Base-by-base conservation (phyloP, 139 green algal species). In the Pedinophyceae sp. region DNA sequence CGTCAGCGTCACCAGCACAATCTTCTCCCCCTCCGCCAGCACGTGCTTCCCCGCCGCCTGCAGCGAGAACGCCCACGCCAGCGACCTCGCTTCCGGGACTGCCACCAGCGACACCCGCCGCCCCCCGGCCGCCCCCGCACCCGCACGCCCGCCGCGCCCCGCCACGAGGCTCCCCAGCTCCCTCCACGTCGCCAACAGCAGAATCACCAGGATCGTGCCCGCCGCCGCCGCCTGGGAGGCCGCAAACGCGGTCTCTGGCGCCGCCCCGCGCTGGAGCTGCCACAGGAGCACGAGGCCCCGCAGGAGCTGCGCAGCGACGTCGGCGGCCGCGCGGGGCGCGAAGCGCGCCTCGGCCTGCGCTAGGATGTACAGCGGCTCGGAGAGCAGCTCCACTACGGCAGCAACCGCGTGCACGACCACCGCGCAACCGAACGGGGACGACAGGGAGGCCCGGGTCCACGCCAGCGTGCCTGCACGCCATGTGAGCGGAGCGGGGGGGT, bases 31-130 rank as follows among this genome's bases (percentile, higher is more conserved):
- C 67, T 94, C 85, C 1, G 74, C 75, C 55, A 94, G 68, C 30
- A 86, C 38, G 38, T 89, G 73, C 75, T 94, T 94, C 63, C 82
- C 78, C 0, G 23, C 52, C 5, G 73, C 76, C 74, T 92, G 77
- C 6, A 62, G 15, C 19, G 30, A 59, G 54, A 59, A 52, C 6
- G 4, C n/a, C n/a, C n/a, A 46, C 13, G 13, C 40, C 40, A 53
- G 51, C n/a, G n/a, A n/a, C n/a, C n/a, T n/a, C n/a, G n/a, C n/a
- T n/a, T n/a, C n/a, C n/a, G n/a, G n/a, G n/a, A 74, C 7, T 52
- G 41, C 30, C 58, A 54, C 19, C 28, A 54, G 3, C 67, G 16
- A 6, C 52, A 47, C 18, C 67, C 41, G 3, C 53, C 26, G 28
- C 10, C 17, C 52, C 3, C 17, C 13, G 22, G 20, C 26, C 10